These are phyloP conservation scores for Metarhizium sp. DNA, from an alignment of 2,329 filamentous ascomycete genomes.

Conservation along the genomic window DNA sequence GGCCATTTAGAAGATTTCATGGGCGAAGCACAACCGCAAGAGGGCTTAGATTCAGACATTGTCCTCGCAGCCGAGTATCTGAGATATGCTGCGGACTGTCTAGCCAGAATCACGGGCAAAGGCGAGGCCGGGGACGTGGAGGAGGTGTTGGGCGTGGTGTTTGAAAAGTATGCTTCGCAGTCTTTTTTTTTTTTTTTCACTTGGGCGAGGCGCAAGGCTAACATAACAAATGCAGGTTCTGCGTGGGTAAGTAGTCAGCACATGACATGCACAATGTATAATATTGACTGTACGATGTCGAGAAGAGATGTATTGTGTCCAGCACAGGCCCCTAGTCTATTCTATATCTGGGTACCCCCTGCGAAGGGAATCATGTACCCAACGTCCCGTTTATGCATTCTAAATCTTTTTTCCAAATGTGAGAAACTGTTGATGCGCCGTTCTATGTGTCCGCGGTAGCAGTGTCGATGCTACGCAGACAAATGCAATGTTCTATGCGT, in stretches of 20 bases:
- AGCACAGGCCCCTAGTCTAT: not conserved
- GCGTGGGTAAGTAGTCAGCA: slow-evolving; percentile 32
- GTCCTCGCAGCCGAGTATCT: slow-evolving; percentile 87
- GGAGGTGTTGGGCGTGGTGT: slow-evolving; percentile 91
- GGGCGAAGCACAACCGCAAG: slow-evolving; percentile 36
- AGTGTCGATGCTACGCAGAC: not conserved
- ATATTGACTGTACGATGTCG: not conserved
- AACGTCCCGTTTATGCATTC: not conserved
- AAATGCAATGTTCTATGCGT: not conserved
- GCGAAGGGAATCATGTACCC: not conserved
- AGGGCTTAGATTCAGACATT: slow-evolving; percentile 57
- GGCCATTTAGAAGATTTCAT: slow-evolving; percentile 66
- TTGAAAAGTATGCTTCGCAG: slow-evolving; percentile 72
- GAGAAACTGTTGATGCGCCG: not conserved
- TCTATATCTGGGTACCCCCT: not conserved
- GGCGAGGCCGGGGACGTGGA: slow-evolving; percentile 86
- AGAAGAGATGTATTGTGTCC: not conserved
- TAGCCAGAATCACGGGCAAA: slow-evolving; percentile 81
- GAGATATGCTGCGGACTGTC: slow-evolving; percentile 65
- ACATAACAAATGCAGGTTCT: slow-evolving; percentile 26
- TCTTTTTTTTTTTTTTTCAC: not conserved
- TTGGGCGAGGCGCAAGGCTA: not conserved
- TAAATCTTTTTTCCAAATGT: not conserved
- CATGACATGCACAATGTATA: not conserved
- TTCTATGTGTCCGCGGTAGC: not conserved